phyloP scores from a whole-genome alignment of 164 flowering plant genomes.

The Berberis vulgaris region DNA sequence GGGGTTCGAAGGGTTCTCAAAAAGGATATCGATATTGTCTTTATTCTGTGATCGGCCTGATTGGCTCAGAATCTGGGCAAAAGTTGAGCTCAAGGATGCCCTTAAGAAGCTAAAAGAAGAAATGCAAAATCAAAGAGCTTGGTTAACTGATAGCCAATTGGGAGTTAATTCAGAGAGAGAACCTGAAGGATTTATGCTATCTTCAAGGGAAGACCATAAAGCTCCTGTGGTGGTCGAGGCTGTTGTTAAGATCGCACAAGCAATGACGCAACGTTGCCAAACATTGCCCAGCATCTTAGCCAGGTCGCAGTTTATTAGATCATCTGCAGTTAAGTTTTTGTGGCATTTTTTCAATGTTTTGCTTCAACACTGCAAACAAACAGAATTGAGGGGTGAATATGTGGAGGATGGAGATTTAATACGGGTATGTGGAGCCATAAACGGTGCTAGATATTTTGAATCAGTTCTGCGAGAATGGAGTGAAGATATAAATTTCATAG shows the following conservation, averaged over 20 bases:
- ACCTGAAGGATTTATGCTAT: conserved; percentile 23
- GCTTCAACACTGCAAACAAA: conserved; percentile 23
- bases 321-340: conserved; percentile 33
- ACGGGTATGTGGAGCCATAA: conserved; percentile 32
- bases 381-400: conserved; percentile 11
- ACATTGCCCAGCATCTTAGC: conserved; percentile 27
- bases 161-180: conserved; percentile 8
- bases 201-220: conserved; percentile 39
- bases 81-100: conserved; percentile 54
- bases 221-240: conserved; percentile 44
- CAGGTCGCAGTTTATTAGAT: conserved; percentile 37
- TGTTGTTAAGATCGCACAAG: conserved; percentile 29
- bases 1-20: conserved; percentile 12
- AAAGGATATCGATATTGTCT: conserved; percentile 28
- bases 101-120: conserved; percentile 42
- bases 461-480: conserved; percentile 49
- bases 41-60: conserved; percentile 41
- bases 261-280: conserved; percentile 41
- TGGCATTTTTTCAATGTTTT: conserved; percentile 35
- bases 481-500: conserved; percentile 44
- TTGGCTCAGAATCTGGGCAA: conserved; percentile 66
- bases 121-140: conserved; percentile 34
- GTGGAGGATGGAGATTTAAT: conserved; percentile 19
- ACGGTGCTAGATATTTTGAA: conserved; percentile 48
- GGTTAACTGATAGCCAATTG: conserved; percentile 21